Evolutionary conservation across 2,329 filamentous ascomycete species (phyloP).

Genomic region (Ophiostoma piceae): DNA sequence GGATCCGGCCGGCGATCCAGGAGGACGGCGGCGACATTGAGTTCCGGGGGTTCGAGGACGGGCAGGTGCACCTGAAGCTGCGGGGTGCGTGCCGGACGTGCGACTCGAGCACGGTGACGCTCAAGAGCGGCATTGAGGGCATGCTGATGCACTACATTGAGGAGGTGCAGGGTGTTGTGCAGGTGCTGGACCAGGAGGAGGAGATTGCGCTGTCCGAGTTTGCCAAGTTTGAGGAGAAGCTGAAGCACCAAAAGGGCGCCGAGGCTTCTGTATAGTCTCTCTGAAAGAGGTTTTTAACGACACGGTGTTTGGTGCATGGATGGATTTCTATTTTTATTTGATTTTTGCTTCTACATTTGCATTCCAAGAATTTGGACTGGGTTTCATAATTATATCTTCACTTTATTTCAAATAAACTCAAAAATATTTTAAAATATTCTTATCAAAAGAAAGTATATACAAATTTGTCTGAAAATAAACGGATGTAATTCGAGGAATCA

Average conservation of each 20-base stretch:
- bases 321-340: background rate
- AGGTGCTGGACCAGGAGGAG: constrained; percentile 87
- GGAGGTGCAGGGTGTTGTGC: constrained; percentile 87
- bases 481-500: too few species aligned
- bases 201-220: constrained; percentile 83
- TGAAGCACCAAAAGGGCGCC: constrained; percentile 50
- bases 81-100: constrained; percentile 91
- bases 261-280: constrained; percentile 28
- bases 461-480: too few species aligned
- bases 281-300: background rate
- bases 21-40: constrained; percentile 98
- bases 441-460: background rate
- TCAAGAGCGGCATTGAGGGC: constrained; percentile 96
- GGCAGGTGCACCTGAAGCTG: constrained; percentile 79
- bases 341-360: too few species aligned
- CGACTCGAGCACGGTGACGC: constrained; percentile 90
- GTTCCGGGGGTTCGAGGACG: constrained; percentile 81
- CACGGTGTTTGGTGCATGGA: background rate
- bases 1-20: constrained; percentile 91
- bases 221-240: constrained; percentile 87
- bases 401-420: background rate
- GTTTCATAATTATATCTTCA: background rate
- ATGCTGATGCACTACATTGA: constrained; percentile 99
- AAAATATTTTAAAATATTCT: background rate
- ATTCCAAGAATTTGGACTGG: too few species aligned